These are phyloP conservation scores for Carpinus viminea DNA, from an alignment of 306 rosid species.

Conservation along the genomic window DNA sequence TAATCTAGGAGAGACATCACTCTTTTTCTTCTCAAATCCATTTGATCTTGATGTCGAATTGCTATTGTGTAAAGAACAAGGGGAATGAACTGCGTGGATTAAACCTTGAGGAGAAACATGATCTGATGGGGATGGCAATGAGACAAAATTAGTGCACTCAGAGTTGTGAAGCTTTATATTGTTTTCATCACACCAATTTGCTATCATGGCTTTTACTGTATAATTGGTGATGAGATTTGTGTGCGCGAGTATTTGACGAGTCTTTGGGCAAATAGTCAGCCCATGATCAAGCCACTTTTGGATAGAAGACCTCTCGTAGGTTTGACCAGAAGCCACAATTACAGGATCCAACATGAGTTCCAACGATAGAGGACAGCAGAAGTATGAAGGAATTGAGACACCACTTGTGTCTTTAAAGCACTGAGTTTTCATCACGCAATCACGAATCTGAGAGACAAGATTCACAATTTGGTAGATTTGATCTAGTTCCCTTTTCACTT, in stretches of 20 bases:
- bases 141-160: slow-evolving; percentile 28
- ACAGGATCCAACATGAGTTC: slow-evolving; percentile 93
- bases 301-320: slow-evolving; percentile 74
- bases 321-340: slow-evolving; percentile 94
- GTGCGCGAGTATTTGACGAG: slow-evolving; percentile 68
- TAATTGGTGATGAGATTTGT: slow-evolving; percentile 77
- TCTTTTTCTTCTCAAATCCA: slow-evolving; percentile 54
- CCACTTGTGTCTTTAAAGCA: slow-evolving; percentile 46
- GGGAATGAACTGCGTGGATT: slow-evolving; percentile 41
- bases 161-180: slow-evolving; percentile 45
- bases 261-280: slow-evolving; percentile 78
- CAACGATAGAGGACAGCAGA: slow-evolving; percentile 82
- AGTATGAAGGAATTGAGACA: slow-evolving; percentile 68
- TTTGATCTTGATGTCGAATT: slow-evolving; percentile 61
- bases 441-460: slow-evolving; percentile 63
- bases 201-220: slow-evolving; percentile 91
- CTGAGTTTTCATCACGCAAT: slow-evolving; percentile 58
- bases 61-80: slow-evolving; percentile 38
- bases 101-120: slow-evolving; percentile 38
- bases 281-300: slow-evolving; percentile 88
- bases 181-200: slow-evolving; percentile 88
- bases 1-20: slow-evolving; percentile 38
- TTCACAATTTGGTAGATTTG: slow-evolving; percentile 57
- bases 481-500: slow-evolving; percentile 51
- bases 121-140: slow-evolving; percentile 37